Conservation (phyloP, 1,284 basidiomycete species). For the Rhizoctonia solani region DNA sequence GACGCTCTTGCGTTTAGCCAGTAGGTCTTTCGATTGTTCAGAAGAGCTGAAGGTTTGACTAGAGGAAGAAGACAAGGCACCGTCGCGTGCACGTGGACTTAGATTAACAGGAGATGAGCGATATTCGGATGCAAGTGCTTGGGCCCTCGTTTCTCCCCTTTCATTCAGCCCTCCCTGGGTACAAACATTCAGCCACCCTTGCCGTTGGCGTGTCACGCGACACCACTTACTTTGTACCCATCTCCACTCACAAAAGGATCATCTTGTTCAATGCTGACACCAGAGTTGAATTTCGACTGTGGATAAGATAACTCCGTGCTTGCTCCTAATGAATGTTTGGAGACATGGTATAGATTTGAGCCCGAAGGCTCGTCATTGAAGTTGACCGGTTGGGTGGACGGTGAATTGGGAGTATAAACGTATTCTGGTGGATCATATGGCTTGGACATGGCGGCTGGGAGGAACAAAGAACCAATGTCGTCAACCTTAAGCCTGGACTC, state of each 20-base stretch:
- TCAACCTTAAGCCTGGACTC: background rate
- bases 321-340: conserved; percentile 26
- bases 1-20: conserved; percentile 14
- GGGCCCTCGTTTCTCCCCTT: conserved; percentile 39
- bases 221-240: conserved; percentile 11
- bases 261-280: conserved; percentile 25
- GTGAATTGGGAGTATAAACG: background rate
- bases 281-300: conserved; percentile 34
- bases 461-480: background rate
- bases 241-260: conserved; percentile 22
- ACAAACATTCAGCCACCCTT: conserved; percentile 7
- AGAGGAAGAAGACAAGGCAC: conserved; percentile 13
- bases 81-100: conserved; percentile 25
- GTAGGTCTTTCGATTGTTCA: conserved; percentile 8
- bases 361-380: conserved; percentile 31
- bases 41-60: conserved; percentile 9
- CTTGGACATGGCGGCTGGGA: conserved; percentile 6
- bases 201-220: background rate
- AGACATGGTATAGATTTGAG: conserved; percentile 3
- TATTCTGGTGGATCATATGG: conserved; percentile 23
- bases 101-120: conserved; percentile 27
- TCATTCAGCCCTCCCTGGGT: conserved; percentile 33
- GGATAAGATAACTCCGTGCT: conserved; percentile 34
- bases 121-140: conserved; percentile 39
- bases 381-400: conserved; percentile 34